Evolutionary conservation across 106 monocot species (phyloP).

Genomic region (Alisma plantagoaquatica): DNA sequence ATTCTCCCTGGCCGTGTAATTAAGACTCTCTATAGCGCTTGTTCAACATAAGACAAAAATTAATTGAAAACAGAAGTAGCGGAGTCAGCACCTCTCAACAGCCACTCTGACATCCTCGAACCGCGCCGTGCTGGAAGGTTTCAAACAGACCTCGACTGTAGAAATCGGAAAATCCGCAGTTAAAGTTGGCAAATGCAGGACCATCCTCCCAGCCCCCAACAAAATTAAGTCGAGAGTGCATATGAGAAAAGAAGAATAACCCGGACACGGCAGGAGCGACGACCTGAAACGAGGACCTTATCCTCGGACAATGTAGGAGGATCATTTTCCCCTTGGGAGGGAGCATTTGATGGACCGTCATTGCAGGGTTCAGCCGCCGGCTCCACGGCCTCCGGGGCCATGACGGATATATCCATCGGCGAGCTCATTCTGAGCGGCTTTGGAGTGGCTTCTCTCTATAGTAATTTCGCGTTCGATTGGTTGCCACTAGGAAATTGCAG

Average conservation of each 20-base stretch:
- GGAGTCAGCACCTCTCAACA: conserved; percentile 95
- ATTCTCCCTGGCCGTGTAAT: too few species aligned
- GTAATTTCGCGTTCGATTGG: too few species aligned
- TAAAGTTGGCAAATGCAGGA: neutral
- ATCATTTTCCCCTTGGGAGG: neutral
- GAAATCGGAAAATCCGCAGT: neutral
- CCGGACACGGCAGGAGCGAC: neutral
- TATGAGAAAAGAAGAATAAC: neutral
- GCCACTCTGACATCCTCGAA: conserved; percentile 54
- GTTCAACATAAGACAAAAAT: too few species aligned
- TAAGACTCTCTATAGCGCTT: too few species aligned
- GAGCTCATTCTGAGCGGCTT: conserved; percentile 19
- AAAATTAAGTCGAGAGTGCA: too few species aligned
- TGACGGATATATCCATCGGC: conserved; percentile 49
- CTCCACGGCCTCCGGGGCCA: conserved; percentile 6
- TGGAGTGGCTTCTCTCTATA: too few species aligned
- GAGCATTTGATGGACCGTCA: neutral
- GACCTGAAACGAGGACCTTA: conserved; percentile 47
- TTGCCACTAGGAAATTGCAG: too few species aligned
- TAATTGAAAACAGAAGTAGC: too few species aligned
- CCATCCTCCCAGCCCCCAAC: too few species aligned
- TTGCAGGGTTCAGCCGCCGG: neutral
- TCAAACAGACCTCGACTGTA: conserved; percentile 93
- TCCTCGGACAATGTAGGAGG: conserved; percentile 14
- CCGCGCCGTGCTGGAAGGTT: conserved; percentile 61